phyloP scores from a whole-genome alignment of 495 filamentous ascomycete genomes.

The Penicillium herquei region DNA sequence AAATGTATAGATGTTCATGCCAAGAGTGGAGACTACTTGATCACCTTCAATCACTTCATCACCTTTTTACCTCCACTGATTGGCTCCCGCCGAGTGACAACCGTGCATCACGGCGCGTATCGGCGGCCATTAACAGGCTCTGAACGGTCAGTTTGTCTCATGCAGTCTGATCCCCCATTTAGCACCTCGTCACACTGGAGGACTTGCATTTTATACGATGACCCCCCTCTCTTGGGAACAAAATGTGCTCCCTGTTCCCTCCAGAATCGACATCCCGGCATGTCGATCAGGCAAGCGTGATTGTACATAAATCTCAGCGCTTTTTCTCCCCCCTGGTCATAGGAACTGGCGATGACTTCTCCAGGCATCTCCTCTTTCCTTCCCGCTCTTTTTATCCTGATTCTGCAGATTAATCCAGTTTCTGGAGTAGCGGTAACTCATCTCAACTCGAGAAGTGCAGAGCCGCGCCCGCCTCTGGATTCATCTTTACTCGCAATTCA shows the following conservation, averaged over 20 bases:
- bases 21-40: conserved; percentile 2
- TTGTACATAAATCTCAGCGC: conserved; percentile 17
- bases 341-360: conserved; percentile 22
- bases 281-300: conserved; percentile 26
- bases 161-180: too few species aligned
- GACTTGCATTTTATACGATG: conserved; percentile 23
- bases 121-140: conserved; percentile 31
- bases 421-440: conserved; percentile 6
- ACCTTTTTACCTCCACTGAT: conserved; percentile 11
- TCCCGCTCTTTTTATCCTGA: conserved; percentile 9
- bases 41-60: not conserved
- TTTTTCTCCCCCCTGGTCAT: conserved; percentile 14
- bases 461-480: conserved; percentile 35
- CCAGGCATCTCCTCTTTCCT: conserved; percentile 11
- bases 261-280: conserved; percentile 20
- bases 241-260: conserved; percentile 15
- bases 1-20: not conserved
- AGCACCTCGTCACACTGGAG: conserved; percentile 32
- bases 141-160: not conserved
- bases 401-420: conserved; percentile 11
- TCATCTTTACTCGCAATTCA: conserved; percentile 65
- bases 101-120: conserved; percentile 35
- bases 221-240: conserved; percentile 22
- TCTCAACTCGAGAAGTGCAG: conserved; percentile 9
- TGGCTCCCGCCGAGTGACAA: conserved; percentile 25